A percentile compares a stretch with the other conserved stretches of the same genome.
phyloP scores from a whole-genome alignment of 2,329 filamentous ascomycete species.

The Beauveria caledonica region DNA sequence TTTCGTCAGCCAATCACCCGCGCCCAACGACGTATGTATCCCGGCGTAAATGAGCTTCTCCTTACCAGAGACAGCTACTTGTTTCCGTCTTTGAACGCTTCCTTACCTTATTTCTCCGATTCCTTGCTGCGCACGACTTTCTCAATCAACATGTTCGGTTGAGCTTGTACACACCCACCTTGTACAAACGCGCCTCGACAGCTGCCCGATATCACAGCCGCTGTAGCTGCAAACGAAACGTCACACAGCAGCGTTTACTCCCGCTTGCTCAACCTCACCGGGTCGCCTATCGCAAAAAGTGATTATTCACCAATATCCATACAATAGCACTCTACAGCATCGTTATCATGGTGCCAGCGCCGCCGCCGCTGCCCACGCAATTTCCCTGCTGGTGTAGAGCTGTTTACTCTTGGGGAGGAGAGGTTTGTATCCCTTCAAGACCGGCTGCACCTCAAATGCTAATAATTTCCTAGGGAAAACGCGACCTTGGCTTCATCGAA shows the following conservation, averaged over 20 bases:
- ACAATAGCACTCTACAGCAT: background rate
- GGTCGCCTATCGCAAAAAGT: background rate
- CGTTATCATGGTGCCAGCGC: conserved; percentile 43
- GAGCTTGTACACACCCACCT: background rate
- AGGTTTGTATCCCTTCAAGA: conserved; percentile 38
- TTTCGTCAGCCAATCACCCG: background rate
- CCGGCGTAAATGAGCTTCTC: background rate
- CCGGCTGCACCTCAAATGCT: background rate
- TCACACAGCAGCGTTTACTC: background rate
- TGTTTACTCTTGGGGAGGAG: conserved; percentile 88
- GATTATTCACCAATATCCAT: background rate
- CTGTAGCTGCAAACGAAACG: background rate
- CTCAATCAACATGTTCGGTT: conserved; percentile 10
- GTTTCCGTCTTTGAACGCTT: conserved; percentile 5
- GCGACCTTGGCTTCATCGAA: conserved; percentile 93
- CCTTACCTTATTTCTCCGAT: background rate
- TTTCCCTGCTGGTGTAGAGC: conserved; percentile 91
- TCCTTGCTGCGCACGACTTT: background rate
- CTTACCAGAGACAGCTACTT: background rate
- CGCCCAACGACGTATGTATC: background rate
- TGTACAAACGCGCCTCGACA: conserved; percentile 1
- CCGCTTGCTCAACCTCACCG: background rate
- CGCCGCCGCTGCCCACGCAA: conserved; percentile 58
- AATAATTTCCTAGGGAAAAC: conserved; percentile 57
- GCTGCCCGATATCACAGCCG: background rate